A percentile compares a stretch with the other conserved stretches of the same genome.
Evolutionary conservation across 176 grass and related monocot species (phyloP).

Genomic region (Coix lacrymajobi): DNA sequence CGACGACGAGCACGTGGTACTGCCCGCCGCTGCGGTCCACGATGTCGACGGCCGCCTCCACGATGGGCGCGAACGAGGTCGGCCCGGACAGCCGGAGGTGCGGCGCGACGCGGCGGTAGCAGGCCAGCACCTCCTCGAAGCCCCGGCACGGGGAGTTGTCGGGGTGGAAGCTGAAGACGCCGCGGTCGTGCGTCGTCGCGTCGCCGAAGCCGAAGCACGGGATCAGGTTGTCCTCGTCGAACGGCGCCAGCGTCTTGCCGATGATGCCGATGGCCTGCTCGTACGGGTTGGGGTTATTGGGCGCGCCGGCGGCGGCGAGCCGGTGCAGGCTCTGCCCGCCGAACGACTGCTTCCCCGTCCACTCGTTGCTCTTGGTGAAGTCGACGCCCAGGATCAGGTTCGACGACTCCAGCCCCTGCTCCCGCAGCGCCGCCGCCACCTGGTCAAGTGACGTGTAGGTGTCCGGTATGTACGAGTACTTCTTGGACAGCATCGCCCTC

Average conservation of each 20-base stretch:
- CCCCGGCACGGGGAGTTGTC: constrained; percentile 78
- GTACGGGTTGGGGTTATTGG: constrained; percentile 89
- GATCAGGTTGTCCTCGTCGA: constrained; percentile 92
- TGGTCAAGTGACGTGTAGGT: constrained; percentile 64
- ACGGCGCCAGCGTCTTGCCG: constrained; percentile 76
- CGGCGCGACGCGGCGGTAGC: constrained; percentile 67
- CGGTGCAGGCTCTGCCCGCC: constrained; percentile 73
- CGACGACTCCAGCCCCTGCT: constrained; percentile 80
- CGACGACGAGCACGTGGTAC: constrained; percentile 89
- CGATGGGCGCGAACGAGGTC: constrained; percentile 82
- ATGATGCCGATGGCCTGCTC: constrained; percentile 89
- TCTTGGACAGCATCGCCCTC: constrained; percentile 42
- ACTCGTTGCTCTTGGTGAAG: constrained; percentile 99
- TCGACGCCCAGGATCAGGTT: constrained; percentile 94
- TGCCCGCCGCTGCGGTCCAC: constrained; percentile 71
- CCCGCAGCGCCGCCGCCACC: constrained; percentile 54
- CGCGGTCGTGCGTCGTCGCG: too few species aligned
- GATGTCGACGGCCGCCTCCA: constrained; percentile 84
- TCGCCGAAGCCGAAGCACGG: constrained; percentile 97
- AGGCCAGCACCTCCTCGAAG: constrained; percentile 85
- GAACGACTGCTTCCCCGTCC: constrained; percentile 85
- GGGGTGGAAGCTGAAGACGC: constrained; percentile 82
- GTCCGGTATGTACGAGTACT: constrained; percentile 79
- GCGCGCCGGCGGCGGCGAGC: constrained; percentile 21
- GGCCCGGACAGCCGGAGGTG: constrained; percentile 79